Conservation (phyloP, 768 basidiomycete genomes). For the Hypholoma fasciculare region DNA sequence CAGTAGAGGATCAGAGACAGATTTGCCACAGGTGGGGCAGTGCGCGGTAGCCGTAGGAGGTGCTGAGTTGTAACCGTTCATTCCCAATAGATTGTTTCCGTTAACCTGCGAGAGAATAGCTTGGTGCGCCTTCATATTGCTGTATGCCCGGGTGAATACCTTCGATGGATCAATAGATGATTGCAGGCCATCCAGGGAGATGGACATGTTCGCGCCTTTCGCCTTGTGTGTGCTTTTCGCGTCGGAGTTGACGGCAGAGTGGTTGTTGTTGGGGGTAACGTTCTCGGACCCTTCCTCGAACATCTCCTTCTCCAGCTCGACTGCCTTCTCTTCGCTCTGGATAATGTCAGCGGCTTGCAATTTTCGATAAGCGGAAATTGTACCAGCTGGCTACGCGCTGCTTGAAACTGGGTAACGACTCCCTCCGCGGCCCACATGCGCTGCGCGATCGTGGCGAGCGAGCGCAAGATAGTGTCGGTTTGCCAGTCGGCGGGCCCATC, state of each 20-base stretch:
- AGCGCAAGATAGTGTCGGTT: constrained; percentile 56
- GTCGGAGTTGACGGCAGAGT: constrained; percentile 2
- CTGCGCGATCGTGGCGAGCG: constrained; percentile 47
- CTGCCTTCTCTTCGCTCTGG: constrained; percentile 13
- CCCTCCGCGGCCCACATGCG: constrained; percentile 61
- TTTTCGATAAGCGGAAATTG: background rate
- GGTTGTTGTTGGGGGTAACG: constrained; percentile 11
- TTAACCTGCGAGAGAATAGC: constrained; percentile 16
- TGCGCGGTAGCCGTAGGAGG: constrained; percentile 44
- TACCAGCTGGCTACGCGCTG: constrained; percentile 15
- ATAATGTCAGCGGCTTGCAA: background rate
- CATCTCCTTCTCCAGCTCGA: constrained; percentile 11
- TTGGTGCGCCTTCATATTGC: constrained; percentile 22
- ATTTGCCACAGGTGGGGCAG: constrained; percentile 59
- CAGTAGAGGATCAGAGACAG: constrained; percentile 43
- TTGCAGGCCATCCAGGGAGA: constrained; percentile 53
- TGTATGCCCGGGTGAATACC: constrained; percentile 28
- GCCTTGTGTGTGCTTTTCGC: constrained; percentile 1
- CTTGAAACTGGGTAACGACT: constrained; percentile 38
- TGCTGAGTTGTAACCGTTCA: constrained; percentile 35
- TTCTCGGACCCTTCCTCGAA: constrained; percentile 8
- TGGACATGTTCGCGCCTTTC: constrained; percentile 32
- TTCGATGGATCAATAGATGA: constrained; percentile 35
- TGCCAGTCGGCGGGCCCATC: constrained; percentile 57
- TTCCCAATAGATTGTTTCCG: constrained; percentile 3